Evolutionary conservation across 495 filamentous ascomycete species (phyloP), one percentile per base, ranked within the genome.

Genomic region (Durotheca rogersii): DNA sequence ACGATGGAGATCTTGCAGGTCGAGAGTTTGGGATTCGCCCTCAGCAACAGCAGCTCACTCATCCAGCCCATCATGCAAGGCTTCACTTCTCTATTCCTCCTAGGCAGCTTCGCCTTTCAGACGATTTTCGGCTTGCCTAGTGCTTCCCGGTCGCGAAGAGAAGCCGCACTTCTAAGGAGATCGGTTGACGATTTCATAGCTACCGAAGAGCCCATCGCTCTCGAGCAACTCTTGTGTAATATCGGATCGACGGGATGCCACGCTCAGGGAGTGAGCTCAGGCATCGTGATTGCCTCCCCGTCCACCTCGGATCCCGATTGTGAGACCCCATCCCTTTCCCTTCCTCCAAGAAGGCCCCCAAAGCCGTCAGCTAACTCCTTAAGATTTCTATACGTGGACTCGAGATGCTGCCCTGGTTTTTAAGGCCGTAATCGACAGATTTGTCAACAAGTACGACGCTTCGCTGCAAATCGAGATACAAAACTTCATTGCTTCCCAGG

Each of bases 351-450:
- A 15, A 6, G 44, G 10, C 9, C 7, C 7, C 33, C n/a, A 42
- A 20, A 6, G 4, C 11, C 11, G 36, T 36, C 33, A 29, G 14
- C 14, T 33, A 34, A 40, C 53, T 18, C 37, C 38, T 32, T 12
- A 25, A 81, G 74, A 79, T 60, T 81, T 66, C 57, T 88, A 79
- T 52, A 84, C 84, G 7, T 89, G 86, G 85, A 86, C 81, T n/a
- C 72, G 86, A 47, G 86, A 88, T 59, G 75, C 81, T n/a, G 77
- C 81, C 6, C 67, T 89, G 51, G 78, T 80, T 3, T 74, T 83
- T 63, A 85, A 84, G 55, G 65, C 66, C 7, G 50, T 88, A 21
- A 67, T 83, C 27, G 84, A 88, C 51, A 59, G 75, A 23, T 81
- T 86, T 60, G 69, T 70, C 55, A 62, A 76, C 36, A 79, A 73